Evolutionary conservation across 108 stramenopile genomes (phyloP), one percentile per base, ranked within the genome.

Genomic region (Halocafeteria seosinensis): DNA sequence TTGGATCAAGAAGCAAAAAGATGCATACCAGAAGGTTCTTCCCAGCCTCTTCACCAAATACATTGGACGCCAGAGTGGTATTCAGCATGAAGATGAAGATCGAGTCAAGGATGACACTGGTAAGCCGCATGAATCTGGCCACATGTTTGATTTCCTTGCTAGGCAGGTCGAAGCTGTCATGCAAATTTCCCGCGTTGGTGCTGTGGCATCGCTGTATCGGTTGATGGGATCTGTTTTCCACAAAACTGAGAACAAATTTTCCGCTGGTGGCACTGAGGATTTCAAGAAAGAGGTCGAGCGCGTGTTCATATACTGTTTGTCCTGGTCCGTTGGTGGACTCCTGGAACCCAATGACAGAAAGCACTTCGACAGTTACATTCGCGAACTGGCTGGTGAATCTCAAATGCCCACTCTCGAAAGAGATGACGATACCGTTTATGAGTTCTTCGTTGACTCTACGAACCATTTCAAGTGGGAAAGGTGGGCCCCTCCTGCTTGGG

Each of bases 271-370:
- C 8, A 60, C 51, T 5, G 30, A 11, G 6, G 62, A 47, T 47
- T 32, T 69, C 58, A 34, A 50, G 26, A 51, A 17, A 0, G 73
- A 60, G 64, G 42, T 88, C 9, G 87, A 90, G 53, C 78, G 72
- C 38, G 71, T 88, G 31, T 88, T 88, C 63, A 67, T 90, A 5
- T 88, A 85, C 65, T 80, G 83, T 34, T 74, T 88, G n/a, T 70
- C 75, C 37, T 90, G 89, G 89, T 77, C 82, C 37, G 77, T 90
- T 6, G 89, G 87, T 11, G 87, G 84, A 17, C 73, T 88, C 35
- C 81, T 90, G 9, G 88, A 90, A 74, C 78, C 81, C 31, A 87
- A 90, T 62, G 89, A 85, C 74, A 71, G 89, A 37, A 63, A 74
- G 30, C 85, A 82, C 52, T 84, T 90, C 50, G 85, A 88, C 72